Conservation (phyloP, 1,284 basidiomycete genomes). For the Cutaneotrichosporon sp. region DNA sequence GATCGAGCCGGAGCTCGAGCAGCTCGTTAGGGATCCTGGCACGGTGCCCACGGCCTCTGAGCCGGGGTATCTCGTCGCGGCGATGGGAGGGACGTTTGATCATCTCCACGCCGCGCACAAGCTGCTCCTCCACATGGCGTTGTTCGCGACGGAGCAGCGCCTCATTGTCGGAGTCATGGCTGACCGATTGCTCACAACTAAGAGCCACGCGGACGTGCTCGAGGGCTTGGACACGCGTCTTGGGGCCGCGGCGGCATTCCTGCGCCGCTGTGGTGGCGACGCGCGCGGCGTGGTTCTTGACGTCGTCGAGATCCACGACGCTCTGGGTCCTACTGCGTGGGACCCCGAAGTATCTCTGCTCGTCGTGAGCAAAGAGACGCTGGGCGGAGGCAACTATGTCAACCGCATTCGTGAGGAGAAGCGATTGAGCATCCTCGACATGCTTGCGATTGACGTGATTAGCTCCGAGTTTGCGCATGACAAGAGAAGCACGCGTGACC, state of each 20-base stretch:
- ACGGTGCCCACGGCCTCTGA: not conserved
- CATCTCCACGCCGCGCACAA: slow-evolving; percentile 98
- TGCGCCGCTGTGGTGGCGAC: slow-evolving; percentile 45
- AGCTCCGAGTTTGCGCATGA: slow-evolving; percentile 56
- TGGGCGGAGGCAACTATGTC: slow-evolving; percentile 63
- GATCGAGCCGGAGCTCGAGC: not conserved
- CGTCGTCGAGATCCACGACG: slow-evolving; percentile 71
- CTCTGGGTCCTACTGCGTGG: slow-evolving; percentile 81
- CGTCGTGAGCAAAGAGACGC: slow-evolving; percentile 81
- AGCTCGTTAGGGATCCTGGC: not conserved
- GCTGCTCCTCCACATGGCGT: slow-evolving; percentile 87
- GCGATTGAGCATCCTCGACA: slow-evolving; percentile 62
- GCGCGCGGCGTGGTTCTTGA: slow-evolving; percentile 39
- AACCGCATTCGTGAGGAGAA: slow-evolving; percentile 36
- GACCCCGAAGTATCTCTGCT: slow-evolving; percentile 81
- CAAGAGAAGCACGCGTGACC: slow-evolving; percentile 24
- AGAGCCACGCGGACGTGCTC: slow-evolving; percentile 68
- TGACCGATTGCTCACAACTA: slow-evolving; percentile 71
- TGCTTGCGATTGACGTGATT: slow-evolving; percentile 84
- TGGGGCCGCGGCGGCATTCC: slow-evolving; percentile 62
- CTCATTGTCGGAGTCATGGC: slow-evolving; percentile 85
- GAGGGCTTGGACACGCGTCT: slow-evolving; percentile 65
- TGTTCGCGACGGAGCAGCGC: slow-evolving; percentile 73
- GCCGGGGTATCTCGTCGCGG: slow-evolving; percentile 42
- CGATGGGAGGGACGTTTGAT: slow-evolving; percentile 84